Base-by-base conservation (phyloP, 2,329 filamentous ascomycete genomes). In the Sarocladium brachiariae region DNA sequence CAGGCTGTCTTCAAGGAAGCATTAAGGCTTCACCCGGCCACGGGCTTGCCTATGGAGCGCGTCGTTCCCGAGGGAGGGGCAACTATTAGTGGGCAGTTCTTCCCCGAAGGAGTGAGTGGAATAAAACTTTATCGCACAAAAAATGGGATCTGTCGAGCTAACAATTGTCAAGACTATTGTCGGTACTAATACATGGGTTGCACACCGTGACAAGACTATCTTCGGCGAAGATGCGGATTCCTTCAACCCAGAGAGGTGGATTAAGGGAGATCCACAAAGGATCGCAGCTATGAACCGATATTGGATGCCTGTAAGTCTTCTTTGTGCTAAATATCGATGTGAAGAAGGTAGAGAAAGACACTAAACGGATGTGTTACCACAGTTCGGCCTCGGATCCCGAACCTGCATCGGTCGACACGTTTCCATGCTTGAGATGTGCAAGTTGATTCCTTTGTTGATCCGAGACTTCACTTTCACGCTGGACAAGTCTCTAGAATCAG, bases 51-150 rank as follows among this genome's bases (percentile, higher is more conserved):
- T 10, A 76, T 76, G 57, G 80, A 80, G 57, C 73, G 74, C 14
- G 69, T 76, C 0, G 75, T 74, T 0, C 77, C 79, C 0, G 68
- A 71, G 1, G 71, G 71, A 55, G 79, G 78, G 7, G 72, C 71
- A 27, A 70, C 72, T 51, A 63, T 81, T 18, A 75, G 76, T 45
- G 77, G 77, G 5, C 59, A 68, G 13, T 69, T 71, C 54, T 68
- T 81, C 35, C 73, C 74, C 1, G 76, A 69, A 1, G 78, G 78
- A n/a, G n/a, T n/a, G n/a, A n/a, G n/a, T n/a, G n/a, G n/a, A n/a
- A n/a, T n/a, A n/a, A n/a, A n/a, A n/a, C n/a, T n/a, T n/a, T n/a
- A n/a, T n/a, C n/a, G n/a, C n/a, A n/a, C n/a, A n/a, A n/a, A n/a
- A n/a, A n/a, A n/a, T n/a, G n/a, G n/a, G n/a, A n/a, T n/a, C n/a